Evolutionary conservation across 2,329 filamentous ascomycete species (phyloP).

Genomic region (Pseudogymnoascus pannorum): DNA sequence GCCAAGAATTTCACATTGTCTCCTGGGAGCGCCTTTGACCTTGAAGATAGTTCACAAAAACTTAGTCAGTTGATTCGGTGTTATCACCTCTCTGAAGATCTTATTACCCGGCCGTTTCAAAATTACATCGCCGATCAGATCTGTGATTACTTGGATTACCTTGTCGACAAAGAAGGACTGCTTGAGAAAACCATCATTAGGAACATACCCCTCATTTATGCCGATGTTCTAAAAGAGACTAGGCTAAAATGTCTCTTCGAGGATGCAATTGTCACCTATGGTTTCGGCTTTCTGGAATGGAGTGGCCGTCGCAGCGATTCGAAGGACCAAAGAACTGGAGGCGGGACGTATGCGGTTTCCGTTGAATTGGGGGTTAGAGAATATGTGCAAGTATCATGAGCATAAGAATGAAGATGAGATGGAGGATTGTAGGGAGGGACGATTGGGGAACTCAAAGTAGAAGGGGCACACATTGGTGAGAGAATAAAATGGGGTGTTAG

Average conservation of each 20-base stretch:
- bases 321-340: background rate
- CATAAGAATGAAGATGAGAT: background rate
- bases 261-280: background rate
- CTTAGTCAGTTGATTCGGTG: background rate
- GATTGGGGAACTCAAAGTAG: background rate
- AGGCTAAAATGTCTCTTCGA: background rate
- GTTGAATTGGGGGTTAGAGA: background rate
- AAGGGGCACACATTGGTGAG: background rate
- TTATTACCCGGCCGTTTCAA: background rate
- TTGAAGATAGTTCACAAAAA: background rate
- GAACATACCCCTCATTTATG: background rate
- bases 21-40: background rate
- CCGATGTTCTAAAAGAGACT: background rate
- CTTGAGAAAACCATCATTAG: background rate
- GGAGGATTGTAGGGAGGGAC: background rate
- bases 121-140: background rate
- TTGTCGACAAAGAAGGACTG: background rate
- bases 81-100: background rate
- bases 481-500: no score
- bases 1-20: background rate
- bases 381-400: background rate
- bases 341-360: background rate
- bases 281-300: background rate
- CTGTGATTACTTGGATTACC: background rate
- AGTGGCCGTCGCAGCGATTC: background rate